A percentile compares a stretch with the other conserved stretches of the same genome.
phyloP scores from a whole-genome alignment of 1,284 basidiomycete species.

The Xerocomus minutiporus region DNA sequence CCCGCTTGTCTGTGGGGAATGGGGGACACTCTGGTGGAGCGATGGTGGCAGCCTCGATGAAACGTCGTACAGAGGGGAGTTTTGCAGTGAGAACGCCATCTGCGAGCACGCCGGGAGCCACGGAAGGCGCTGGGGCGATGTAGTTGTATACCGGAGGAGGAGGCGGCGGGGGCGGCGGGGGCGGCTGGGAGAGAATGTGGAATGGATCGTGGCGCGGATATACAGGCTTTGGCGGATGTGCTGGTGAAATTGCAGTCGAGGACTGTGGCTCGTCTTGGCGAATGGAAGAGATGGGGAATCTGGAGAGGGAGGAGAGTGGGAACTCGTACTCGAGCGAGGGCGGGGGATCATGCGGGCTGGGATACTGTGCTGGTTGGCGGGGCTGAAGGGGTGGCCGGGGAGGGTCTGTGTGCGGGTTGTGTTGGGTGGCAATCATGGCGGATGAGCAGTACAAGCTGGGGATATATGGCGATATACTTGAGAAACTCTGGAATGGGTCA shows the following conservation, averaged over 20 bases:
- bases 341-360: slow-evolving; percentile 8
- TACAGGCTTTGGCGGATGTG: slow-evolving; percentile 24
- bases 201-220: slow-evolving; percentile 34
- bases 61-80: slow-evolving; percentile 24
- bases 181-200: slow-evolving; percentile 26
- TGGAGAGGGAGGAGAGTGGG: slow-evolving; percentile 19
- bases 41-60: slow-evolving; percentile 26
- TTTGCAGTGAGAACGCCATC: slow-evolving; percentile 32
- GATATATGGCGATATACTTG: slow-evolving; percentile 10
- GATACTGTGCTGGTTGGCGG: slow-evolving; percentile 13
- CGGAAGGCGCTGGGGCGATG: slow-evolving; percentile 21
- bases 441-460: slow-evolving; percentile 13
- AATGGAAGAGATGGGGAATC: slow-evolving; percentile 32
- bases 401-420: background rate
- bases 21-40: slow-evolving; percentile 30
- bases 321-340: slow-evolving; percentile 21
- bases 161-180: slow-evolving; percentile 22
- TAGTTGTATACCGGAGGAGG: slow-evolving; percentile 20
- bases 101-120: slow-evolving; percentile 31
- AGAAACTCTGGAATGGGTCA: too few relatives aligned
- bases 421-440: slow-evolving; percentile 19
- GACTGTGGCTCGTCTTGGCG: slow-evolving; percentile 26
- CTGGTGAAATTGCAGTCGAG: slow-evolving; percentile 19
- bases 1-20: slow-evolving; percentile 27
- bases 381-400: slow-evolving; percentile 16